Base-by-base conservation (phyloP, 257 asterid genomes). In the Nicotiana sylvestris region DNA sequence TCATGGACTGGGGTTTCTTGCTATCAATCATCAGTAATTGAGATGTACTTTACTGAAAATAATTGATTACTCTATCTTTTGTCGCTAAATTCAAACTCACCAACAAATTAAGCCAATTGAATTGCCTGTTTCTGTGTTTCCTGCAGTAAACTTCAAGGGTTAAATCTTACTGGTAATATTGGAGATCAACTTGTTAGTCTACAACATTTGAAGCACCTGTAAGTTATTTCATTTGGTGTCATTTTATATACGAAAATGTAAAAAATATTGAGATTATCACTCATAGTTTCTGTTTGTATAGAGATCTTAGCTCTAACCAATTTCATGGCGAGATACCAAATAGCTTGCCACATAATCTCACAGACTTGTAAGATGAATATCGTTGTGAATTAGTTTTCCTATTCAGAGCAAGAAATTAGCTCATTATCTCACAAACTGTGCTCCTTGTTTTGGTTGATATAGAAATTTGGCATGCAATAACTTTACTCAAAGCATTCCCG, bases 391-490 rank as follows among this genome's bases (percentile, higher is more conserved):
- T 82, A 35, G 37, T 85, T 60, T 35, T 37, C 7, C 9, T 65
- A 37, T 46, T 39, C 35, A 78, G 58, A 21, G 56, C 80, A 4
- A 9, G 77, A 43, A 43, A 25, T 76, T 83, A 21, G 76, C 56
- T 49, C 32, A 51, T 37, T 25, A 29, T 46, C 76, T 39, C 13
- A 11, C 9, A 16, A 15, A 57, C 15, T 37, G 29, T 17, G 15
- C 35, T 9, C 53, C 33, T 77, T 33, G 49, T 46, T 78, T 80
- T 78, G 66, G 84, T 70, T 16, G 61, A 80, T 87, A 43, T 92
- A 96, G 99, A 84, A 96, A 93, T 88, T 88, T 96, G 81, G 92
- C 99, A 16, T 89, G 88, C 83, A 96, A 96, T 86, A 90, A 80
- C 37, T 87, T 96, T 70, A 87, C 78, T 66, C 89, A 85, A 77